Evolutionary conservation across 2,329 filamentous ascomycete species (phyloP), one percentile per base, ranked within the genome.

Genomic region (Fusarium veterinarium): DNA sequence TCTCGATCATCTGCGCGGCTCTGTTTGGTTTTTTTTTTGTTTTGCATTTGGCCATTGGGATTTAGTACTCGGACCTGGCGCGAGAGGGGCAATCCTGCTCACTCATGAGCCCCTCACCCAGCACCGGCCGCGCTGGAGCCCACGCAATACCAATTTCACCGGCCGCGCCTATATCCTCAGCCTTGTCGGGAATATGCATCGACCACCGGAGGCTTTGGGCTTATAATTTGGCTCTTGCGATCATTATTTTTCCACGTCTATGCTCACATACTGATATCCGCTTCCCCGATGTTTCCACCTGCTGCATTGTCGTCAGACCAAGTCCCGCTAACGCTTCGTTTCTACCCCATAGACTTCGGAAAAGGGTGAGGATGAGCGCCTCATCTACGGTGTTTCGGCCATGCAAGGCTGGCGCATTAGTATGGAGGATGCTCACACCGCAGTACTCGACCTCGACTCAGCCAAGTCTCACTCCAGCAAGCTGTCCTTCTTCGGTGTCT

Each of bases 351-450:
- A 98, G 96, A 88, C 91, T 85, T 99, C 96, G 80, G 91, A 92
- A 82, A 91, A 91, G 81, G 95, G 95, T 84, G 91, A 94, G 86
- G 95, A 98, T 93, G 95, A 97, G 75, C 92, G 94, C 81, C 91
- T 97, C 81, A 85, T 96, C 81, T 99, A 93, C 84, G 96, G 96
- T 81, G 91, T 98, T 75, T 99, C 96, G 75, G 95, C 95, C 84
- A 99, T 99, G 96, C 96, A 99, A 85, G 96, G 96, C 87, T 99
- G 96, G 96, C 93, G 96, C 86, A 98, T 99, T 86, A 97, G 94
- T 87, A 99, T 99, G 96, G 96, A 99, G 84, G 96, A 99, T 82
- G 91, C 96, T 73, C 96, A 99, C 85, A 94, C 93, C 70, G 90
- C 93, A 62, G 86, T 98, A 58, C 92, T 99, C 81, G 94, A 98